Evolutionary conservation across 768 basidiomycete species (phyloP), one percentile per base, ranked within the genome.

Genomic region (Pleurotus djamor): DNA sequence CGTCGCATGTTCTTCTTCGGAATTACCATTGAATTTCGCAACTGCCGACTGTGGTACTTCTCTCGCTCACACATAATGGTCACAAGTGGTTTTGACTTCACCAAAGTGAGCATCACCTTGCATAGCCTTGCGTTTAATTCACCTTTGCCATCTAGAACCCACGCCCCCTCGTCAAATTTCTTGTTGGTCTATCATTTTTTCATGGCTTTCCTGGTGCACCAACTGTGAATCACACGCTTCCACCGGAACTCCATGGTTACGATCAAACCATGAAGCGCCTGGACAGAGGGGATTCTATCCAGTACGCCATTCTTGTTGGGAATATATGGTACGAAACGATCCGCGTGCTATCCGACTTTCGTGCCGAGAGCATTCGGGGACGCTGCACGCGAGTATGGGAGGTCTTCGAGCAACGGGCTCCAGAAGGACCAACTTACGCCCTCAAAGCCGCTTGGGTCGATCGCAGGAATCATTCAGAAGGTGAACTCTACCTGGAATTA

Each of bases 371-470:
- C 4, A 37, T 52, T 4, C 37, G 51, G 14, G 51, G 51, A 28
- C 34, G 51, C n/a, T 52, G 59, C 37, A 60, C 59, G 2, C 59
- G 59, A 3, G 59, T 60, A 17, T 60, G 52, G 52, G 44, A 55
- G 33, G 59, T 55, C 8, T 44, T 44, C 35, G 58, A 60, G 17
- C 16, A 37, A 17, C 41, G 47, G 14, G 38, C 33, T 33, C 16
- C 13, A 48, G 14, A 37, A 32, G 21, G 21, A 28, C 13, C 43
- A 8, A 35, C 28, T n/a, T 44, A 43, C 38, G 59, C 35, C 6
- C 45, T 60, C n/a, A 60, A 60, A 43, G 59, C 55, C 48, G 52
- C 56, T 17, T 60, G 59, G 59, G 52, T 60, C 13, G 59, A 60
- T 16, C 32, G 9, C 33, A 52, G 34, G 51, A 52, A 52, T 0